Evolutionary conservation across 306 rosid genomes (phyloP).

Genomic region (Casuarina cunninghamiana): DNA sequence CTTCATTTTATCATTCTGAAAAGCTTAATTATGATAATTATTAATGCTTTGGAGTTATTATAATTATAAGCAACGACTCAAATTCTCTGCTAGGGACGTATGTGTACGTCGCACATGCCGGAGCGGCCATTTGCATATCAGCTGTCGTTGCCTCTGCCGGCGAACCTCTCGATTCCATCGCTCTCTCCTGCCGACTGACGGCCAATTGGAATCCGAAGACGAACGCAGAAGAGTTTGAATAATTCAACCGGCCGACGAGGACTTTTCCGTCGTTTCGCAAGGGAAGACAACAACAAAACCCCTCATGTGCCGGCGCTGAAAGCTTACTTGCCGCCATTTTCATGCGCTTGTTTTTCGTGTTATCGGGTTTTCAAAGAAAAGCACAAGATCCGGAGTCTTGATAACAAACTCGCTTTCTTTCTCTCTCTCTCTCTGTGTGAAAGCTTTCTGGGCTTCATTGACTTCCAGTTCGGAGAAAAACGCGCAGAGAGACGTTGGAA

Average conservation of each 20-base stretch:
- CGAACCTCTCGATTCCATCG: background rate
- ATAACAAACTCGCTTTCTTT: background rate
- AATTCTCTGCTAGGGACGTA: too few species aligned
- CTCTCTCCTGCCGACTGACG: background rate
- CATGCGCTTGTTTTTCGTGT: conserved; percentile 25
- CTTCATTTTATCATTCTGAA: too few species aligned
- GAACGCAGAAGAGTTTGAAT: background rate
- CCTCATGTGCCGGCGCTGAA: conserved; percentile 38
- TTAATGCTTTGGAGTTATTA: too few species aligned
- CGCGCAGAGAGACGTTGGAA: too few species aligned
- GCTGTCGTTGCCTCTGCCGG: too few species aligned
- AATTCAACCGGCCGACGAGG: conserved; percentile 3
- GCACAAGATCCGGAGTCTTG: background rate
- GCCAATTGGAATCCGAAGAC: too few species aligned
- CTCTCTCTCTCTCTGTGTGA: background rate
- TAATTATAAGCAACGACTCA: too few species aligned
- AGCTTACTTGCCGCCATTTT: conserved; percentile 40
- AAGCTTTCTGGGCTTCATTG: too few species aligned
- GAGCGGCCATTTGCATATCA: too few species aligned
- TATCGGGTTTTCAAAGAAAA: background rate
- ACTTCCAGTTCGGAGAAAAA: too few species aligned
- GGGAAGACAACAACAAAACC: background rate
- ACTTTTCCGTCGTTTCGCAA: conserved; percentile 13
- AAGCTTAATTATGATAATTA: too few species aligned
- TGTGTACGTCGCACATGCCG: too few species aligned